Percentiles rank a stretch among this genome's conserved stretches.
Conservation (phyloP, 139 green algal species). For the Limnomonas spitsbergensis region DNA sequence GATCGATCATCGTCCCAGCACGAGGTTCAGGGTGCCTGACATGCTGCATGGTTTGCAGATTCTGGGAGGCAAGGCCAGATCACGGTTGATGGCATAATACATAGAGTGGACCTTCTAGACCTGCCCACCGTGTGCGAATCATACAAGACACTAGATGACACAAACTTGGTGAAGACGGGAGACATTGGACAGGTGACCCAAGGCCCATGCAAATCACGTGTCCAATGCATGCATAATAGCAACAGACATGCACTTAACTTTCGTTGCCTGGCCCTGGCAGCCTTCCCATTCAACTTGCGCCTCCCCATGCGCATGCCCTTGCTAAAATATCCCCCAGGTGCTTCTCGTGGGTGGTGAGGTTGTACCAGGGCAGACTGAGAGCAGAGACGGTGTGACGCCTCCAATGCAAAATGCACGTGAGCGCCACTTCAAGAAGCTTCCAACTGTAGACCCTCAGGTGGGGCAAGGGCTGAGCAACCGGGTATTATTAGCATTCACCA, state of each 20-base stretch:
- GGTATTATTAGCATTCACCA: not conserved
- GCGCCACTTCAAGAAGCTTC: conserved; percentile 16
- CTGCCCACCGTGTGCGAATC: conserved; percentile 82
- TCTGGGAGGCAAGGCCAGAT: conserved; percentile 44
- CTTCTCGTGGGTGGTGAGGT: conserved; percentile 51
- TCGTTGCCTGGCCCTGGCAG: too few species aligned
- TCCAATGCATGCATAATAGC: not conserved
- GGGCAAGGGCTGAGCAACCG: too few species aligned
- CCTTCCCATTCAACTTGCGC: too few species aligned
- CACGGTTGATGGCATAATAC: conserved; percentile 47
- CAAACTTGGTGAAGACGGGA: conserved; percentile 85
- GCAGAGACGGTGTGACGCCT: conserved; percentile 69
- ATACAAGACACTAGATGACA: conserved; percentile 91
- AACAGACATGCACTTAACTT: too few species aligned
- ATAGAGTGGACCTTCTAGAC: conserved; percentile 66
- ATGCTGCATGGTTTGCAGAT: conserved; percentile 24
- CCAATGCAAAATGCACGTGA: conserved; percentile 55
- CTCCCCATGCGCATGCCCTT: too few species aligned
- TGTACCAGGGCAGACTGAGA: conserved; percentile 30
- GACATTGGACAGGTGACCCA: conserved; percentile 79
- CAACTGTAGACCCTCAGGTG: conserved; percentile 10
- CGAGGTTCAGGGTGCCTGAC: not conserved
- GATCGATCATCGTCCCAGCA: not conserved
- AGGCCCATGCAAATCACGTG: not conserved
- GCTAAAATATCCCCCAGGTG: too few species aligned